Percentiles rank a stretch among this genome's conserved stretches.
phyloP scores from a whole-genome alignment of 768 basidiomycete genomes.

The Panellus pusillus region DNA sequence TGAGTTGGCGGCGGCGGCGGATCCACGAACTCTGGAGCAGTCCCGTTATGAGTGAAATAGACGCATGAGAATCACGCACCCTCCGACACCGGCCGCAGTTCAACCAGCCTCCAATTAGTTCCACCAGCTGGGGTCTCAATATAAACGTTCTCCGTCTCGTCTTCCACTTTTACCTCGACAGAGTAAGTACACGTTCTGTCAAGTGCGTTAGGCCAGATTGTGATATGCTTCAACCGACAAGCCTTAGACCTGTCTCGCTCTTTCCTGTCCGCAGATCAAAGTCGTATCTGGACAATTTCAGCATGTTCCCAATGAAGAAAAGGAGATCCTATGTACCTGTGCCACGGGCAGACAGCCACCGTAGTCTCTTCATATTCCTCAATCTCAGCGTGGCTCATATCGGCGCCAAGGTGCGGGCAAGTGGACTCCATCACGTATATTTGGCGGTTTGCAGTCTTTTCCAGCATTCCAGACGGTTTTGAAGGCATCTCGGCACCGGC shows the following conservation, averaged over 20 bases:
- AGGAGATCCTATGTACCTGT: constrained; percentile 43
- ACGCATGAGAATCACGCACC: constrained; percentile 34
- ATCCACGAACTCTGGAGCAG: constrained; percentile 59
- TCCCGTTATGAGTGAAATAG: not conserved
- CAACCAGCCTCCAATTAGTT: constrained; percentile 61
- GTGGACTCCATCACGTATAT: constrained; percentile 80
- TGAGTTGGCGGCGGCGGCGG: constrained; percentile 45
- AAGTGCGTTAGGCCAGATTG: no score
- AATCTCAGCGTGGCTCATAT: constrained; percentile 79
- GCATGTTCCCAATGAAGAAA: not conserved
- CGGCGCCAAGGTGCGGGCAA: constrained; percentile 81
- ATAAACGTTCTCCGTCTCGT: constrained; percentile 50
- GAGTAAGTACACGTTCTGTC: constrained; percentile 61
- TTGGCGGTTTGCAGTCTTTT: constrained; percentile 31
- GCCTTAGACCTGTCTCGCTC: constrained; percentile 61
- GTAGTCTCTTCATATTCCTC: constrained; percentile 60
- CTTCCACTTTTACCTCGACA: constrained; percentile 48
- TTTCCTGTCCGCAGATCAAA: constrained; percentile 70
- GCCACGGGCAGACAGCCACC: constrained; percentile 77
- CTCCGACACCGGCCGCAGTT: constrained; percentile 72
- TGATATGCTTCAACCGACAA: no score
- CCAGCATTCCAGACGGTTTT: constrained; percentile 3
- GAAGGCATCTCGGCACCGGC: not conserved
- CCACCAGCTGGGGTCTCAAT: constrained; percentile 58
- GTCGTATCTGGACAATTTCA: constrained; percentile 51